Percentiles rank a stretch among this genome's conserved stretches.
Evolutionary conservation across 2,329 filamentous ascomycete species (phyloP).

Genomic region (Ophiostoma perfectum): DNA sequence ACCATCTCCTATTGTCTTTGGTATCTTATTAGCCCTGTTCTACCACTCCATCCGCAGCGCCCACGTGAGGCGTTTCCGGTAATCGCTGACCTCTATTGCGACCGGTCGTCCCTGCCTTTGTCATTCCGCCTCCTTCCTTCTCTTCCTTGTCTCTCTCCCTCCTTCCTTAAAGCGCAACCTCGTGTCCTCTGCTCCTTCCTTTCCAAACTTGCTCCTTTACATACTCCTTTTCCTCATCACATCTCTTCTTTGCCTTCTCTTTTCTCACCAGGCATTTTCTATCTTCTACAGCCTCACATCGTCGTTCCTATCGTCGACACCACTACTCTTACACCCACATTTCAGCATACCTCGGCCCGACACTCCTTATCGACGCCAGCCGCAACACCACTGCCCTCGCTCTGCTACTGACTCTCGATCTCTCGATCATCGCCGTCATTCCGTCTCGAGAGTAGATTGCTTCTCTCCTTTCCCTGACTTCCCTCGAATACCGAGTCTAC

Average conservation of each 20-base stretch:
- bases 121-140: slow-evolving; percentile 11
- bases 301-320: not conserved
- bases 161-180: slow-evolving; percentile 8
- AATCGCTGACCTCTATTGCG: slow-evolving; percentile 12
- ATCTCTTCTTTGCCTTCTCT: not conserved
- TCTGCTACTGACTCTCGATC: not conserved
- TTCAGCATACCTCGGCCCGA: slow-evolving; percentile 1
- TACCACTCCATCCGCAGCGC: slow-evolving; percentile 3
- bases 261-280: not conserved
- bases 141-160: slow-evolving; percentile 1
- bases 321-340: too few relatives aligned
- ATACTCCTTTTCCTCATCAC: not conserved
- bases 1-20: not conserved
- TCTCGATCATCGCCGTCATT: not conserved
- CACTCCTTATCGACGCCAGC: not conserved
- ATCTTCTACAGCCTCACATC: not conserved
- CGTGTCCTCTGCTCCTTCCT: slow-evolving; percentile 11
- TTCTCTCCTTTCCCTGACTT: not conserved
- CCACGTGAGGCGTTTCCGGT: slow-evolving; percentile 13
- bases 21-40: not conserved
- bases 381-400: not conserved
- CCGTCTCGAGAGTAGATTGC: too few relatives aligned
- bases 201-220: slow-evolving; percentile 3
- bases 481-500: too few relatives aligned
- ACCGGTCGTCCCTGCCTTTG: slow-evolving; percentile 10